Base-by-base conservation (phyloP, 1,284 basidiomycete species). In the Tetrapyrgos nigripes region DNA sequence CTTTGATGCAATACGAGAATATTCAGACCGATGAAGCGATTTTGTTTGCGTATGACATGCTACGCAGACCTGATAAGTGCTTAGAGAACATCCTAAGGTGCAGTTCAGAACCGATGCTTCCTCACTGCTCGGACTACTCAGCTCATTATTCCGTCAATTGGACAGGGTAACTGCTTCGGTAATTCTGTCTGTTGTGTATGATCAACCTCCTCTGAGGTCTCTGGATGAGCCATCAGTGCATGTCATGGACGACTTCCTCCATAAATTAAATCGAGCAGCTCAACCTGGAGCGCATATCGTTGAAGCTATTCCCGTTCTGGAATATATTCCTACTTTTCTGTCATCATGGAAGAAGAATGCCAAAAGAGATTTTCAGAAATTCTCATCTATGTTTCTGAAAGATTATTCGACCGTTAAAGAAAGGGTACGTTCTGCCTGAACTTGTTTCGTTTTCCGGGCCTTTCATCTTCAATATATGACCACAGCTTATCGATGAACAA, bases 291-390 rank as follows among this genome's bases (percentile, higher is more conserved):
- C 46, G 19, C 26, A 59, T 40, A 28, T 59, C 5, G 58, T 59
- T 4, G 48, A 59, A 27, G 10, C 43, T 10, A 8, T 59, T 3
- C 58, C 58, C 26, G 28, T 59, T 26, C 13, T 59, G n/a, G 49
- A 59, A 14, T 50, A 50, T 47, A 9, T 59, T n/a, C 58, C 58
- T 33, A 21, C 19, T 6, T n/a, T 1, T 2, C 21, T 59, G 13
- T 37, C 43, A 21, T 50, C 55, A 45, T 59, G 58, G 58, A 59
- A 59, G 29, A 31, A 53, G 26, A 53, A 59, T 26, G 47, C 52
- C 3, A 33, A 31, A 23, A 21, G n/a, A 23, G 40, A 55, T 23
- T 55, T 37, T 17, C 29, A 33, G 14, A 17, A 13, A 19, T 53
- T 27, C 24, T 43, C 51, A 2, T 21, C 24, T n/a, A 55, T 24